Evolutionary conservation across 306 rosid species (phyloP).

Genomic region (Dryas octopetala): DNA sequence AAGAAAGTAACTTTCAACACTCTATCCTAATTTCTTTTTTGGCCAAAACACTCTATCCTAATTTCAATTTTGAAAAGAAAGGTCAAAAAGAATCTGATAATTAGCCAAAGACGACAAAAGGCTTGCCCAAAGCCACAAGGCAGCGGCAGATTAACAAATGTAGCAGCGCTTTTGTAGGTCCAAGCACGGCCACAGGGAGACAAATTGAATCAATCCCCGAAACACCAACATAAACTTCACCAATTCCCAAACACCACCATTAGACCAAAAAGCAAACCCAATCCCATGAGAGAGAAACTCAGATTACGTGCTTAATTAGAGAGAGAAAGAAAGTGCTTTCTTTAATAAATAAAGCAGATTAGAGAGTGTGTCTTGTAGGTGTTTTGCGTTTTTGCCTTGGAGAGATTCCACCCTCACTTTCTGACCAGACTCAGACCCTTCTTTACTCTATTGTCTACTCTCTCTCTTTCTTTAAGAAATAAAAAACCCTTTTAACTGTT

Average conservation of each 20-base stretch:
- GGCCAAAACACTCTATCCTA: no score
- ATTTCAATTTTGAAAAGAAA: no score
- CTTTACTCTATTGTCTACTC: constrained; percentile 5
- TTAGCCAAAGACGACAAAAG: constrained; percentile 4
- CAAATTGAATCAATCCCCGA: constrained; percentile 38
- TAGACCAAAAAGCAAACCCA: constrained; percentile 2
- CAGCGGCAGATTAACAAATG: background rate
- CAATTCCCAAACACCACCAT: constrained; percentile 30
- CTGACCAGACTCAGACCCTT: constrained; percentile 9
- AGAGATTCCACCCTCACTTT: constrained; percentile 13
- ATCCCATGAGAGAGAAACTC: background rate
- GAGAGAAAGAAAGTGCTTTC: background rate
- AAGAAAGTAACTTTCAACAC: no score
- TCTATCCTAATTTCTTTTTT: no score
- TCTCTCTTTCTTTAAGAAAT: constrained; percentile 1
- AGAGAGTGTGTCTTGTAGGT: no score
- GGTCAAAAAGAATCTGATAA: background rate
- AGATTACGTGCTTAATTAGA: constrained; percentile 6
- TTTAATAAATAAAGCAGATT: no score
- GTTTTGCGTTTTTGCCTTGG: constrained; percentile 8
- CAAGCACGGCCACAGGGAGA: constrained; percentile 38
- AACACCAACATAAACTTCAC: constrained; percentile 27
- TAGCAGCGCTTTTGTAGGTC: constrained; percentile 29
- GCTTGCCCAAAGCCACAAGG: background rate
- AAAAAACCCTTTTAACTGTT: constrained; percentile 35